Conservation (phyloP, 2,329 filamentous ascomycete species). For the Eutypa lata region DNA sequence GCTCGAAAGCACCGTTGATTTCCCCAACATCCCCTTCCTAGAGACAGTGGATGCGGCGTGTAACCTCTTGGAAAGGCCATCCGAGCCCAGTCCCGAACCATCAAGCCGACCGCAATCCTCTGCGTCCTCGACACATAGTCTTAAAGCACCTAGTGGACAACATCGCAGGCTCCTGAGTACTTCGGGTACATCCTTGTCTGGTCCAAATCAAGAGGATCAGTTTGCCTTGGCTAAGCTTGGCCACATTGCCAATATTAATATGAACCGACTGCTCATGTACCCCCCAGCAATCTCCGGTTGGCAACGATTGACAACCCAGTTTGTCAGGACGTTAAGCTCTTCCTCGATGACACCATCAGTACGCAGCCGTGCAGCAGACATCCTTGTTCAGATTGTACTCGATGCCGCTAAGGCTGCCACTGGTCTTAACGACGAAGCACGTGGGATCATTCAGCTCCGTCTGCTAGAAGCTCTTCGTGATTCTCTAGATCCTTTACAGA, state of each 20-base stretch:
- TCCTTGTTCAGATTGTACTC: constrained; percentile 55
- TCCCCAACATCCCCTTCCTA: constrained; percentile 77
- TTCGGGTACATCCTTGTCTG: constrained; percentile 40
- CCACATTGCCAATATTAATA: constrained; percentile 70
- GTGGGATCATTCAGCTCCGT: constrained; percentile 66
- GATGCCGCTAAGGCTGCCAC: constrained; percentile 57
- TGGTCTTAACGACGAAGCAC: constrained; percentile 45
- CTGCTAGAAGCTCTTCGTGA: constrained; percentile 65
- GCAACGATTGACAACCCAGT: constrained; percentile 59
- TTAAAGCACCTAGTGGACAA: constrained; percentile 28
- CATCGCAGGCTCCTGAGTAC: constrained; percentile 47
- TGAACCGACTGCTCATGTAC: constrained; percentile 68
- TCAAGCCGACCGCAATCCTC: constrained; percentile 36
- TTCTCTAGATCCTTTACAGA: constrained; percentile 58
- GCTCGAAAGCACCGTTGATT: constrained; percentile 89
- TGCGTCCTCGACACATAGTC: constrained; percentile 24
- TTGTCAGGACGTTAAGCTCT: constrained; percentile 50
- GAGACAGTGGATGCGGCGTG: constrained; percentile 76
- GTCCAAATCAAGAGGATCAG: constrained; percentile 59
- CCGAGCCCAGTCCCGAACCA: constrained; percentile 24
- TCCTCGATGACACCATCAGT: constrained; percentile 48
- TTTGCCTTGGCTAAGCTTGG: constrained; percentile 72
- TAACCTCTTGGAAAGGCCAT: constrained; percentile 55
- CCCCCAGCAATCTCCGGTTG: constrained; percentile 71
- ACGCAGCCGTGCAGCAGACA: constrained; percentile 60